Base-by-base conservation (phyloP, 441 rosid genomes). In the Rhodomyrtus psidioides region DNA sequence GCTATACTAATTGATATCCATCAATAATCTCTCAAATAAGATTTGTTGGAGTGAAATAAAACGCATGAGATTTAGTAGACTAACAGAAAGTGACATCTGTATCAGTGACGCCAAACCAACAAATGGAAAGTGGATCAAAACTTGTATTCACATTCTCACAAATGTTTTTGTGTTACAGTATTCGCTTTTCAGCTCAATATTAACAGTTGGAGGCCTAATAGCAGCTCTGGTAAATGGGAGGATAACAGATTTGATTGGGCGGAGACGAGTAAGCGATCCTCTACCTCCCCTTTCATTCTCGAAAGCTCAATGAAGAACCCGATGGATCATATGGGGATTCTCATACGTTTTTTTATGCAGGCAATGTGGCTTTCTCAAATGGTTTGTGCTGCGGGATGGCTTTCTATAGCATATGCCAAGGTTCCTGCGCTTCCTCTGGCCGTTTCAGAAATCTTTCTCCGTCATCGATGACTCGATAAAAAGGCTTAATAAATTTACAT, bases 341-440 rank as follows among this genome's bases (percentile, higher is more conserved):
- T 34, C 19, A 30, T 82, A 24, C 49, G 58, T n/a, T 60, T 28
- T 28, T 60, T 19, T 49, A 84, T 51, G 81, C 57, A 84, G 85
- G 53, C 85, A 58, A 84, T 84, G 85, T 49, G 79, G 55, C 85
- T 84, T 60, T 84, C 85, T 15, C 53, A 51, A 60, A 62, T 60
- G 27, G 27, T 84, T 62, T n/a, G 44, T 10, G 8, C n/a, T n/a
- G 85, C 9, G 6, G 85, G 85, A 58, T 84, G 85, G 85, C 58
- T 84, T 51, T 84, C 30, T 15, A 84, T 84, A 58, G 85, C 58
- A 60, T 59, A 24, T 60, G 70, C 85, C 46, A 51, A 60, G 85
- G 85, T 82, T 39, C 81, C 81, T 39, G 9, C 81, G 9, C 17
- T 30, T 62, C 75, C 44, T 19, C 44, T 53, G 9, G 42, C 58